Evolutionary conservation across 2,329 filamentous ascomycete species (phyloP).

Genomic region (Aspergillus pseudoterreus): DNA sequence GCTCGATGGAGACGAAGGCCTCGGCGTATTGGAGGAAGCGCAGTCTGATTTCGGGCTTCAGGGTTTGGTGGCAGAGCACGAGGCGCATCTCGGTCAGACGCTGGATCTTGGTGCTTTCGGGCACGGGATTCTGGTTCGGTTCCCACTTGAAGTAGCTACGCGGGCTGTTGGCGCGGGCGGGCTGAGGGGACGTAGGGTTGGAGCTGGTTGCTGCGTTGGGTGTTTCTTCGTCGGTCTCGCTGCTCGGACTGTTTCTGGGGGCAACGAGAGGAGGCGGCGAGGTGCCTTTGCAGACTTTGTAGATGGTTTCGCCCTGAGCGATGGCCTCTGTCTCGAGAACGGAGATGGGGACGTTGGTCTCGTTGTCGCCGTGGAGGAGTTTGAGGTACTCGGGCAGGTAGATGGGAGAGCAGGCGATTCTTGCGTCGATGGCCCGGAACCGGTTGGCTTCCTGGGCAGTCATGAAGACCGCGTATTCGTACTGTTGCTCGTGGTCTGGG

Average conservation of each 20-base stretch:
- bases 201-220: no score
- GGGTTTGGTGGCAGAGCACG: background rate
- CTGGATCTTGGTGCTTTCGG: no score
- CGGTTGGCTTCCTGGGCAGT: slow-evolving; percentile 20
- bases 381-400: background rate
- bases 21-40: background rate
- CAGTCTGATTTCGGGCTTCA: background rate
- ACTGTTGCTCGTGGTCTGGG: slow-evolving; percentile 16
- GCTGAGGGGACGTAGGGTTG: no score
- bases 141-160: no score
- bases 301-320: background rate
- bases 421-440: slow-evolving; percentile 12
- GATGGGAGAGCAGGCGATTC: background rate
- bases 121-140: no score
- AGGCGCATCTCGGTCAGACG: background rate
- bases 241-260: no score
- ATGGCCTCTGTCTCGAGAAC: background rate
- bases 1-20: background rate
- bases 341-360: background rate
- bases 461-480: slow-evolving; percentile 20
- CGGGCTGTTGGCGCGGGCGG: no score
- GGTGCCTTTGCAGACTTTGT: background rate
- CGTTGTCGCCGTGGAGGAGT: background rate
- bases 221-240: no score
- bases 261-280: background rate